Conservation (phyloP, 345 rosid species). For the Luvunga scandens region DNA sequence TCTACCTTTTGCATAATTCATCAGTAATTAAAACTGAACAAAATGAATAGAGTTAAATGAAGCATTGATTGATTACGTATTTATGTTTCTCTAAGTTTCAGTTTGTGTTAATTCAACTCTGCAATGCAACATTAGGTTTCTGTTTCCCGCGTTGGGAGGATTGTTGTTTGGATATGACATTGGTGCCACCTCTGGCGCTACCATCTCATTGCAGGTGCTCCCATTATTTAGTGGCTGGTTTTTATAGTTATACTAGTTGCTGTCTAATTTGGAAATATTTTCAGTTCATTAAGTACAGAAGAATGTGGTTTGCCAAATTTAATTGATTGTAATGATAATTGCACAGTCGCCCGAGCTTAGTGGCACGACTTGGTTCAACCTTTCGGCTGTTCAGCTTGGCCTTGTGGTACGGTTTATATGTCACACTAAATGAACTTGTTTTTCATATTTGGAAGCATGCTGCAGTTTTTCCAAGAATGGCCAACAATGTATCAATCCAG, state of each 20-base stretch:
- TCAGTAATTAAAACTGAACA: neutral
- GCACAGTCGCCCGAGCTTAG: constrained; percentile 77
- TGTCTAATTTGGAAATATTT: constrained; percentile 1
- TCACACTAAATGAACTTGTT: constrained; percentile 5
- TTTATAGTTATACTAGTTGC: neutral
- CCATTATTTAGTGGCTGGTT: neutral
- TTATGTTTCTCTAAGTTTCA: neutral
- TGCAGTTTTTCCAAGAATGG: neutral
- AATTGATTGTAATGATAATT: constrained; percentile 20
- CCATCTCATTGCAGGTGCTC: constrained; percentile 80
- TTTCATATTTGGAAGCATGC: constrained; percentile 9
- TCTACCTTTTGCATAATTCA: neutral
- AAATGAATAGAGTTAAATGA: neutral
- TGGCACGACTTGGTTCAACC: constrained; percentile 85
- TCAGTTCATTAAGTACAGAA: neutral
- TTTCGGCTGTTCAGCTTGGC: constrained; percentile 86
- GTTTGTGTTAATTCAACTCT: constrained; percentile 8
- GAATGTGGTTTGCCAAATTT: constrained; percentile 2
- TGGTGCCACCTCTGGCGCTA: constrained; percentile 95
- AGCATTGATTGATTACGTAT: neutral
- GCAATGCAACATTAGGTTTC: constrained; percentile 47
- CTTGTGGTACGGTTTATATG: constrained; percentile 69
- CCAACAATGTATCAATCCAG: neutral
- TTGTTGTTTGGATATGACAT: constrained; percentile 92
- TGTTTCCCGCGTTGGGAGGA: constrained; percentile 93